Percentiles rank a stretch among this genome's conserved stretches.
Conservation (phyloP, 768 basidiomycete genomes). For the Tulasnella sp. region DNA sequence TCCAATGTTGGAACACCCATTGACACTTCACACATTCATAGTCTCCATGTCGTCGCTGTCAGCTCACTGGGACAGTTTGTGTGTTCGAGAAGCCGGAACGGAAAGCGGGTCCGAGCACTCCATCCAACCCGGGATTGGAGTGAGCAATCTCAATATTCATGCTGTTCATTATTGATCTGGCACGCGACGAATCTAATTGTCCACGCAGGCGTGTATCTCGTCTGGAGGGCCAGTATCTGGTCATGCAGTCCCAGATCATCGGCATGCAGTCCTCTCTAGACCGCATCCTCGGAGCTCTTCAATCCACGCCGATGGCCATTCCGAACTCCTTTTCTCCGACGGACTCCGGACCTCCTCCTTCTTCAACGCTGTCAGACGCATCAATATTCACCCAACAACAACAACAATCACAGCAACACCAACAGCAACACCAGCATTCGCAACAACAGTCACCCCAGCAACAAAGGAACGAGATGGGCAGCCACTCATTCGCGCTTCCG, state of each 20-base stretch:
- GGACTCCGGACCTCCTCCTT: conserved; percentile 3
- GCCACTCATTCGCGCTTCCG: conserved; percentile 1
- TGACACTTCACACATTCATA: conserved; percentile 24
- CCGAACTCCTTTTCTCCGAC: conserved; percentile 22
- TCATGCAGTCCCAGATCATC: conserved; percentile 91
- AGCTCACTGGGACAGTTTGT: conserved; percentile 66
- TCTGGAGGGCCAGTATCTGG: conserved; percentile 77
- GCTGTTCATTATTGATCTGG: neutral
- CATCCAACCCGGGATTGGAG: conserved; percentile 52
- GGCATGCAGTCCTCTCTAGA: conserved; percentile 86
- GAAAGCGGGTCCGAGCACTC: conserved; percentile 44
- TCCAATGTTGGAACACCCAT: no score
- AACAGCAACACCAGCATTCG: conserved; percentile 13
- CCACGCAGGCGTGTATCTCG: conserved; percentile 58
- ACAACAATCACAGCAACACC: conserved; percentile 9
- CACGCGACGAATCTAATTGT: neutral
- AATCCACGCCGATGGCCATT: conserved; percentile 20
- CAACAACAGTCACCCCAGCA: no score
- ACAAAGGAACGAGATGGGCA: neutral
- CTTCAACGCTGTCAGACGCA: conserved; percentile 7
- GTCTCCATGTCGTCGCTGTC: conserved; percentile 86
- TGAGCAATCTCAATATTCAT: conserved; percentile 26
- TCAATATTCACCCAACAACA: conserved; percentile 4
- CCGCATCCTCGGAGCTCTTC: conserved; percentile 63
- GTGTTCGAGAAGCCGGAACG: conserved; percentile 88